Percentiles rank a stretch among this genome's conserved stretches.
Conservation (phyloP, 129 eudicot genomes). For the Rutidosis leptorrhynchoides region DNA sequence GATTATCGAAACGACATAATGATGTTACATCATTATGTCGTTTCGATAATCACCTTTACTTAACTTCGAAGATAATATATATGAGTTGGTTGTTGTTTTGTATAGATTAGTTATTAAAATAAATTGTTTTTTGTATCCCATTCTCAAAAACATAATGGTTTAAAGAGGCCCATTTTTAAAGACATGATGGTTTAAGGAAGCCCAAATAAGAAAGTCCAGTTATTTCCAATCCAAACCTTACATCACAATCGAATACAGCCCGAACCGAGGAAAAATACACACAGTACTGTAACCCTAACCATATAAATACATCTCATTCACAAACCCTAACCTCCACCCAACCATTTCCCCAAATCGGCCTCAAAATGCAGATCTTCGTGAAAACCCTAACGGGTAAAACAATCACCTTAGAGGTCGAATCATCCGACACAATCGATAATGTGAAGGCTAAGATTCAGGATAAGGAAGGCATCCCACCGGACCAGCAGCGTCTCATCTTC, state of each 20-base stretch:
- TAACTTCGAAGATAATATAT: too few relatives aligned
- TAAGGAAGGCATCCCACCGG: constrained; percentile 85
- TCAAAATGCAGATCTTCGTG: constrained; percentile 72
- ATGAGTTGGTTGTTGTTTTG: too few relatives aligned
- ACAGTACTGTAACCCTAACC: constrained; percentile 19
- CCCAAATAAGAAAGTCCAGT: not conserved
- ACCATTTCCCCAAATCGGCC: constrained; percentile 1
- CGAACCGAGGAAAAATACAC: not conserved
- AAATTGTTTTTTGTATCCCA: too few relatives aligned
- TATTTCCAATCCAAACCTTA: not conserved
- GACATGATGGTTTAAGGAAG: too few relatives aligned
- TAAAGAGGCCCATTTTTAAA: not conserved
- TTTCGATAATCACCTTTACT: too few relatives aligned
- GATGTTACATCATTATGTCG: too few relatives aligned
- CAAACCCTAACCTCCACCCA: not conserved
- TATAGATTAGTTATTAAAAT: too few relatives aligned
- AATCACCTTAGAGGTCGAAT: constrained; percentile 72
- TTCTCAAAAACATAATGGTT: too few relatives aligned
- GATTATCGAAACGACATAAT: too few relatives aligned
- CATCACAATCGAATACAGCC: not conserved
- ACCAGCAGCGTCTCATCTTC: constrained; percentile 73
- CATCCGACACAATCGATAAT: constrained; percentile 73
- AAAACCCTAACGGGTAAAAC: constrained; percentile 82
- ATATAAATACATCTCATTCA: constrained; percentile 11
- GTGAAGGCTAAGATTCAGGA: constrained; percentile 82